A percentile compares a stretch with the other conserved stretches of the same genome.
These are phyloP conservation scores for Hyparrhenia diplandra DNA, from an alignment of 176 grass and related monocot genomes.

Conservation along the genomic window DNA sequence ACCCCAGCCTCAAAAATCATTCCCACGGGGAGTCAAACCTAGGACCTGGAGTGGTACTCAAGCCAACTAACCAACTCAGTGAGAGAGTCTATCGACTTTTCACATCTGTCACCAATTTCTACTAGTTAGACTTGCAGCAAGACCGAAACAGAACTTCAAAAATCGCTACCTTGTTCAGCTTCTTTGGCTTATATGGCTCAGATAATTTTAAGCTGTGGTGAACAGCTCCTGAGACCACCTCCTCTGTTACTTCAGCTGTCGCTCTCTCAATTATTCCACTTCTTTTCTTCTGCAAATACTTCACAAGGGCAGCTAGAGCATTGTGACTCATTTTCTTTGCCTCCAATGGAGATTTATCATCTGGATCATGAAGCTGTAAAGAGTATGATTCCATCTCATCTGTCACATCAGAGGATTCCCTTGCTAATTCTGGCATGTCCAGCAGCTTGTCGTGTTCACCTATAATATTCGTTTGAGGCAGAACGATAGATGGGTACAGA, in stretches of 20 bases:
- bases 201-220: constrained; percentile 80
- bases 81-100: neutral
- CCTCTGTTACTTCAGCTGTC: constrained; percentile 91
- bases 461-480: constrained; percentile 70
- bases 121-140: constrained; percentile 9
- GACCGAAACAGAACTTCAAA: constrained; percentile 13
- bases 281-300: constrained; percentile 98
- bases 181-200: constrained; percentile 71
- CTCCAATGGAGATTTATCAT: constrained; percentile 74
- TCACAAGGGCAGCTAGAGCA: constrained; percentile 79
- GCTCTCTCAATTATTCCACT: constrained; percentile 89
- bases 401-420: constrained; percentile 75
- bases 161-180: constrained; percentile 39
- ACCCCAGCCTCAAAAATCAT: neutral
- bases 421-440: constrained; percentile 70
- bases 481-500: constrained; percentile 73
- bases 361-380: constrained; percentile 55
- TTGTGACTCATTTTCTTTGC: constrained; percentile 91
- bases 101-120: neutral
- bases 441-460: constrained; percentile 55
- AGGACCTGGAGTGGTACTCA: neutral
- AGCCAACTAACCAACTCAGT: neutral
- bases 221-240: constrained; percentile 89
- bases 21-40: neutral
- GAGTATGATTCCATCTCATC: constrained; percentile 83